Percentiles rank a stretch among this genome's conserved stretches.
phyloP scores from a whole-genome alignment of 768 basidiomycete species.

The Austroboletus festivus region DNA sequence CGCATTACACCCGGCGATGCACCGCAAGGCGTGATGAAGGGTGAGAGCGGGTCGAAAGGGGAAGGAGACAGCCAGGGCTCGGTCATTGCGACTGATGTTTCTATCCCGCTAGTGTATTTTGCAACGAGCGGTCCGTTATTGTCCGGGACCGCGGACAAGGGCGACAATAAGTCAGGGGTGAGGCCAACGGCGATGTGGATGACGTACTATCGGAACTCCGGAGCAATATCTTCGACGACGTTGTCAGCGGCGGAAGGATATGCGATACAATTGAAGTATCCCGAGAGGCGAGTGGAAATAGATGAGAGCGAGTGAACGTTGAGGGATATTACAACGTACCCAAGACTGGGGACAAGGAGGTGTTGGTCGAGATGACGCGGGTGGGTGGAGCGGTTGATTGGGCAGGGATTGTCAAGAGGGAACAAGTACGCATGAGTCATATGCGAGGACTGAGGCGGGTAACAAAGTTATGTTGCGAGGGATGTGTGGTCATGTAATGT shows the following conservation, averaged over 20 bases:
- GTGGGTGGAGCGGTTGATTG: slow-evolving; percentile 40
- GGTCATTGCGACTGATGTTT: slow-evolving; percentile 85
- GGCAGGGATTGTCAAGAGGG: neutral
- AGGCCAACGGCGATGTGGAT: neutral
- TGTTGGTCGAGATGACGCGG: slow-evolving; percentile 42
- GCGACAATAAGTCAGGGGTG: neutral
- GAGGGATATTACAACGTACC: slow-evolving; percentile 44
- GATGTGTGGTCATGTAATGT: slow-evolving; percentile 25
- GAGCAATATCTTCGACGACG: slow-evolving; percentile 8
- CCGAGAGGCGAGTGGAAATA: slow-evolving; percentile 46
- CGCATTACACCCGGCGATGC: slow-evolving; percentile 59
- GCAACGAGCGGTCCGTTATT: slow-evolving; percentile 37
- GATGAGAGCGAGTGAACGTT: slow-evolving; percentile 50
- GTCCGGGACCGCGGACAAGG: slow-evolving; percentile 1
- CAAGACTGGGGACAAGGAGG: slow-evolving; percentile 22
- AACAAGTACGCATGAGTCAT: neutral
- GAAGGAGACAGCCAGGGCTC: no score
- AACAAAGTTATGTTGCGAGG: slow-evolving; percentile 14
- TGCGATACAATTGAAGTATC: slow-evolving; percentile 41
- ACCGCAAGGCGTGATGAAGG: slow-evolving; percentile 7
- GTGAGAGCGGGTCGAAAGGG: no score
- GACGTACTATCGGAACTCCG: neutral
- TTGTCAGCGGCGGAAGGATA: slow-evolving; percentile 25
- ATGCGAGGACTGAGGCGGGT: slow-evolving; percentile 3
- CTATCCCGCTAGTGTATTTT: slow-evolving; percentile 86